Base-by-base conservation (phyloP, 257 asterid species). In the Scutellaria galericulata region DNA sequence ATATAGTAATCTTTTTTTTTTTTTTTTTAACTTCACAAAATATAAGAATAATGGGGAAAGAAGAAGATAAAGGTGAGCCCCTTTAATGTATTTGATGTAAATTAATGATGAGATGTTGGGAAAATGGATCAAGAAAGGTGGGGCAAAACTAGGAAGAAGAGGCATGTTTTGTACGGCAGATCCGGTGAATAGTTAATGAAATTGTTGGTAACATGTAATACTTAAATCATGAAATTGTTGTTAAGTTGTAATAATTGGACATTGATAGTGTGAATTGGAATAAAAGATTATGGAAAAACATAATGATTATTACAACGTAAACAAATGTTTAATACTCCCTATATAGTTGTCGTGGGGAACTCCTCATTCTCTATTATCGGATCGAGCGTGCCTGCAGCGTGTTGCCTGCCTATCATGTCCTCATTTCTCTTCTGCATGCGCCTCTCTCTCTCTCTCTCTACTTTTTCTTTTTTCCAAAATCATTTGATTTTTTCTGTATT, bases 361-460 rank as follows among this genome's bases (percentile, higher is more conserved):
- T 60, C 27, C 27, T 24, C 27, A 24, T 24, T 24, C 27, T 24
- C 27, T 24, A 31, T 31, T 31, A 24, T 42, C 44, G 67, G 61
- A 53, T 68, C 24, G 75, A 66, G 86, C 86, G 81, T 82, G 86
- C 77, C 77, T 24, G 61, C 80, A 15, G 75, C 79, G 77, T 75
- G 81, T 78, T 74, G 37, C n/a, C 44, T 27, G 12, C 14, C 77
- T 50, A 82, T 78, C 62, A 78, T 82, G 62, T 42, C 81, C 74
- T 72, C 59, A 70, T 70, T 71, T 66, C 3, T 8, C 40, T 20
- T 58, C 62, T 71, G 77, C 71, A 73, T 52, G 77, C 77, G 77
- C 71, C 22, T 10, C 18, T 48, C 35, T 50, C 4, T 71, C 42
- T 31, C 46, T 39, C 4, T 3, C 46, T 31, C 39, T 47, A 2